Evolutionary conservation across 2,329 filamentous ascomycete genomes (phyloP), one percentile per base, ranked within the genome.

Genomic region (Calonectria leucothoes): DNA sequence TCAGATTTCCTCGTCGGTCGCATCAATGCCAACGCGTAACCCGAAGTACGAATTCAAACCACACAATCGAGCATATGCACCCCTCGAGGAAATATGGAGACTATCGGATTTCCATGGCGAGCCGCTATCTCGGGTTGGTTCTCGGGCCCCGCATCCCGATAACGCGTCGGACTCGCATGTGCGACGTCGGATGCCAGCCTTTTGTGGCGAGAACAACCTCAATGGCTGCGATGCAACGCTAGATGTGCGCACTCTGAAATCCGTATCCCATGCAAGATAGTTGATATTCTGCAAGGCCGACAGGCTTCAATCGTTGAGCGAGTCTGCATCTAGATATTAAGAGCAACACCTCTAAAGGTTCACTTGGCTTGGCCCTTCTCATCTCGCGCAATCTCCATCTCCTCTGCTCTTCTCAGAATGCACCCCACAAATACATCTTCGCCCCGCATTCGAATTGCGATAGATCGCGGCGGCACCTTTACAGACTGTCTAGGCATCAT

Each of bases 401-500:
- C 25, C 10, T 12, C 37, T 31, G 23, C 25, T 23, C 17, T 31
- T 10, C 11, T 17, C 57, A 52, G 14, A 15, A 69, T 69, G 67
- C 27, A 29, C 10, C 45, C 35, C 4, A 33, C 42, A 11, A 37
- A 37, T 20, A n/a, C n/a, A 14, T 59, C 57, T 37, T 42, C 67
- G 7, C 27, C 66, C 20, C 67, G 67, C 57, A 79, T 82, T 33
- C 81, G 82, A 61, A 81, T 83, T 48, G 81, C 82, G 35, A 83
- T 83, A 49, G 83, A 84, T 59, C 79, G 83, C 51, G 83, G 83
- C 39, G 83, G 83, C 37, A 94, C 93, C 37, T 94, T 94, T 82
- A 94, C 92, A 37, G 93, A 94, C 81, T 90, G 93, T n/a, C 91
- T 91, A 72, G 93, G 93, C 74, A 90, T 91, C 10, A 91, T 92